Evolutionary conservation across 2,329 filamentous ascomycete genomes (phyloP), one percentile per base, ranked within the genome.

Genomic region (Shiraia sp.): DNA sequence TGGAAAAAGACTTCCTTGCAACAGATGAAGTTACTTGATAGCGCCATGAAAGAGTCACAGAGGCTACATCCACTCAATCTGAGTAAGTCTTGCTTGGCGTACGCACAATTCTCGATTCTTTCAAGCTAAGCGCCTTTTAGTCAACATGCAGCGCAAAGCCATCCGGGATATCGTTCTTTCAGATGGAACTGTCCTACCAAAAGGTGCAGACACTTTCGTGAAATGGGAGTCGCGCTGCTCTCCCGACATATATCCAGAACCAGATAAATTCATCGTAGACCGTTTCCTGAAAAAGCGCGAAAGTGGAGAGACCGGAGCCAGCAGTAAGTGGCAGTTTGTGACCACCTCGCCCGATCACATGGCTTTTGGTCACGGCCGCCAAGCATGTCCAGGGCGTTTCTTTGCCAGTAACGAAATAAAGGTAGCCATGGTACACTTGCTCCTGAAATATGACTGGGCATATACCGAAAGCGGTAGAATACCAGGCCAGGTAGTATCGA

Each of bases 21-120:
- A 42, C 66, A 70, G 29, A 52, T 76, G 31, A 68, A 67, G 43
- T 52, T 72, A 2, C 48, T 75, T 46, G 72, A 75, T 49, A 75
- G 72, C 38, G 62, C 68, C 1, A 51, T 75, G 41, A 74, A 74
- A 36, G 72, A 75, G 46, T 54, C 43, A 2, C 65, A 68, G 32
- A 57, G 72, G 3, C 22, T 35, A 16, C 19, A 35, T 13, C 32
- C 23, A 14, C 23, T 36, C 6, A 33, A 22, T 24, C 12, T 29
- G 10, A 15, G 40, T 43, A 14, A 32, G 40, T 17, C n/a, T n/a
- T n/a, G n/a, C n/a, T n/a, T n/a, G n/a, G n/a, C n/a, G n/a, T n/a
- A n/a, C n/a, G n/a, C n/a, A n/a, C n/a, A n/a, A n/a, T n/a, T n/a
- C n/a, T n/a, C n/a, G n/a, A n/a, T n/a, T n/a, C n/a, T n/a, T n/a